These are phyloP conservation scores for Cryphonectria nitschkei DNA, from an alignment of 2,329 filamentous ascomycete species.

Conservation along the genomic window DNA sequence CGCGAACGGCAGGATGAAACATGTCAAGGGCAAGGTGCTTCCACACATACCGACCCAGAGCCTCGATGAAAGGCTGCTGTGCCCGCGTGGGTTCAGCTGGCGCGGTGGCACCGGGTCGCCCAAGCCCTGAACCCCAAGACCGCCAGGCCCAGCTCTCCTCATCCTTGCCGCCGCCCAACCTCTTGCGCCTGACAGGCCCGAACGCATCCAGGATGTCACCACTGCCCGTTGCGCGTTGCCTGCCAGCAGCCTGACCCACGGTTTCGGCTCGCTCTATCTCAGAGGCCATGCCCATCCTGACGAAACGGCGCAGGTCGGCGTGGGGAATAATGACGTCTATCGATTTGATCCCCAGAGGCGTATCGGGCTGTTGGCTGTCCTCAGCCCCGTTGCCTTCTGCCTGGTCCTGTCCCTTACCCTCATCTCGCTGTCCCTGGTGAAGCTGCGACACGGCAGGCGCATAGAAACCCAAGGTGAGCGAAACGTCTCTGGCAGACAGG, in stretches of 20 bases:
- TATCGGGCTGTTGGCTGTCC: neutral
- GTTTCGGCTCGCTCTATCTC: neutral
- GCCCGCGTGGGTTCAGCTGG: neutral
- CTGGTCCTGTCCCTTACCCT: slow-evolving; percentile 2
- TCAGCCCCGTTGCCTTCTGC: slow-evolving; percentile 23
- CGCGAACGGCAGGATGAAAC: slow-evolving; percentile 57
- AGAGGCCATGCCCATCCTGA: slow-evolving; percentile 43
- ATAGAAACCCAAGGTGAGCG: slow-evolving; percentile 56
- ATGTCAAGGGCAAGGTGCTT: slow-evolving; percentile 59
- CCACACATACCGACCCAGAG: slow-evolving; percentile 53
- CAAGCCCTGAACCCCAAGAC: slow-evolving; percentile 7
- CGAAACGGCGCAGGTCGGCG: slow-evolving; percentile 51
- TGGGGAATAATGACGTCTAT: slow-evolving; percentile 58
- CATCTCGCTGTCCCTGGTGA: neutral
- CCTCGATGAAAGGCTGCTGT: slow-evolving; percentile 54
- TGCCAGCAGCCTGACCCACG: slow-evolving; percentile 33
- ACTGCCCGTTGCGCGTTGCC: slow-evolving; percentile 34
- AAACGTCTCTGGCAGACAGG: slow-evolving; percentile 48
- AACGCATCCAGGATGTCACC: neutral
- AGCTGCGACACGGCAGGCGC: slow-evolving; percentile 36
- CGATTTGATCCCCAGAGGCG: slow-evolving; percentile 43
- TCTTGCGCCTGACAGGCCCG: slow-evolving; percentile 44
- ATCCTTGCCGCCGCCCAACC: slow-evolving; percentile 49
- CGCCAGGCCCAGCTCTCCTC: slow-evolving; percentile 61
- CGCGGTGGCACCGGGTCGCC: neutral